Evolutionary conservation across 139 green algal species (phyloP).

Genomic region (Chlorella sp.): DNA sequence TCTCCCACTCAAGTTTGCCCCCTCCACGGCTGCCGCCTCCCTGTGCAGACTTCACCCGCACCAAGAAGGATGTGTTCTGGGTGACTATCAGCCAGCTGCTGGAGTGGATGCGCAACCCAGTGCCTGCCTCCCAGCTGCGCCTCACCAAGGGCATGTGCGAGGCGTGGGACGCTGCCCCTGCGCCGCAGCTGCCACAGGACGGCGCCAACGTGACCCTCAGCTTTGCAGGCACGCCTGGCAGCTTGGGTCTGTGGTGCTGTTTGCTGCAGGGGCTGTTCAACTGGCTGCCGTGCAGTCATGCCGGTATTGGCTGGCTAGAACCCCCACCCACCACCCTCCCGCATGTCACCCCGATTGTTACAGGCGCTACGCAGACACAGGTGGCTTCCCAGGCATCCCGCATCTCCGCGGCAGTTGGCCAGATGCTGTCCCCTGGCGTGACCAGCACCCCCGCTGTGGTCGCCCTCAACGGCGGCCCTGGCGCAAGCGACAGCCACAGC

Average conservation of each 20-base stretch:
- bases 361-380: slow-evolving; percentile 8
- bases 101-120: slow-evolving; percentile 4
- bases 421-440: not conserved
- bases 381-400: not conserved
- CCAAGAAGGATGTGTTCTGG: slow-evolving; percentile 12
- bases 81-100: slow-evolving; percentile 16
- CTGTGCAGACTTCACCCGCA: not conserved
- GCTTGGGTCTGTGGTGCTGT: not conserved
- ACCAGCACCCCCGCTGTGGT: not conserved
- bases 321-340: no score
- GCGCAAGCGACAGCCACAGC: not conserved
- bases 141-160: not conserved
- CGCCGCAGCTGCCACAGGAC: not conserved
- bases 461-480: not conserved
- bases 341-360: not conserved
- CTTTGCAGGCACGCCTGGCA: not conserved
- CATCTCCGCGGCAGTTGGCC: not conserved
- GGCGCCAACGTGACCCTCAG: slow-evolving; percentile 18
- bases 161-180: not conserved
- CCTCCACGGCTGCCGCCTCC: not conserved
- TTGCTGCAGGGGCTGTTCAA: no score
- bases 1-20: no score
- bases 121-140: slow-evolving; percentile 12
- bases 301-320: no score
- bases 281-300: no score